Base-by-base conservation (phyloP, 1,284 basidiomycete species). In the Exobasidium rhododendri region DNA sequence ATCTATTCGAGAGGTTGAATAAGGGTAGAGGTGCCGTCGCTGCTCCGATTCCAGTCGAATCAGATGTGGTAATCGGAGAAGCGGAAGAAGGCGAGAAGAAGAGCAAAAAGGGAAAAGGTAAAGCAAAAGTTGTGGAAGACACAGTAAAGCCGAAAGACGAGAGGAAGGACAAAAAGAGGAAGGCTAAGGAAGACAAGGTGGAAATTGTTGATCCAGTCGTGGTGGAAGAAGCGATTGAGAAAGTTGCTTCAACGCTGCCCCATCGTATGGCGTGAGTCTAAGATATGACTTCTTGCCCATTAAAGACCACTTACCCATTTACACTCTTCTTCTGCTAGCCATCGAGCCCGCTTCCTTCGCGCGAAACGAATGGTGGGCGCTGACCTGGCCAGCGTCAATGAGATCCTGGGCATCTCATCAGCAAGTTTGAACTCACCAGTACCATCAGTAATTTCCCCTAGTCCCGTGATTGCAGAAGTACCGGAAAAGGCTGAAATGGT, bases 1-100 rank as follows among this genome's bases (percentile, higher is more conserved):
- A 65, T 45, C 53, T 79, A 29, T 77, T 79, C n/a, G 76, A 77
- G n/a, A 67, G 76, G 14, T 63, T 79, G 43, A 77, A 78, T 43
- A 70, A 74, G 40, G 62, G 35, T 40, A n/a, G 68, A 40, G 61
- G 61, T 22, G 26, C 58, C 26, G 22, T 58, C 13, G 53, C 56
- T 11, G 65, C 61, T 10, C 46, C 67, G 4, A 61, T 61, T 0
- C 45, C 51, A 31, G 56, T 52, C 22, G 49, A 28, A 10, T 57
- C 47, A n/a, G 52, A 30, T 6, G 58, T 35, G 10, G 56, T 59
- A 7, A 64, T 35, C 20, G 60, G 31, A 11, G 55, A 55, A 35
- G 50, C 3, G 30, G 20, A 63, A 53, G 47, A 44, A 46, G 26
- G 61, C 60, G 53, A 65, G 58, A 46, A 69, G 51, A 61, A 61